Conservation (phyloP, 2,329 filamentous ascomycete species). For the Claviceps digitariae region DNA sequence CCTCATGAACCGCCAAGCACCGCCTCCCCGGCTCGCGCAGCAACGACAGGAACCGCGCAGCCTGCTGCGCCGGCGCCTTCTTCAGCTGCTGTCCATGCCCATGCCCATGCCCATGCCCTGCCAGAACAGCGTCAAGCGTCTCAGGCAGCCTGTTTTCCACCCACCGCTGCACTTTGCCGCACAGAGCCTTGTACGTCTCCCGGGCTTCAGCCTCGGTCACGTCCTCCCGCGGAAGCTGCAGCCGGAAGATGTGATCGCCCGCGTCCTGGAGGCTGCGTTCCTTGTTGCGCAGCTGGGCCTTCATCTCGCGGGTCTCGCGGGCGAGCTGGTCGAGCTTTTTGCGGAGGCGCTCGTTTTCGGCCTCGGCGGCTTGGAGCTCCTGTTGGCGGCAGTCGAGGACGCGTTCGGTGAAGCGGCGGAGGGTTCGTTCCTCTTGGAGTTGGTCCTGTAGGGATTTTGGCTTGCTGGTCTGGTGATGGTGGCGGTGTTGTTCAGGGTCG, state of each 20-base stretch:
- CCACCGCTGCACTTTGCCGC: slow-evolving; percentile 22
- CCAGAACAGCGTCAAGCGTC: slow-evolving; percentile 19
- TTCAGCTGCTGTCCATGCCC: slow-evolving; percentile 3
- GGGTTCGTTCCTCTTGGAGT: slow-evolving; percentile 17
- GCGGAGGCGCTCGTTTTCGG: slow-evolving; percentile 15
- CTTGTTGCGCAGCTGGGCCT: slow-evolving; percentile 15
- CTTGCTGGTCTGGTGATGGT: not conserved
- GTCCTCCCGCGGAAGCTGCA: slow-evolving; percentile 20
- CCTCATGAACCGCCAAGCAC: slow-evolving; percentile 16
- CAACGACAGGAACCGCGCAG: slow-evolving; percentile 19
- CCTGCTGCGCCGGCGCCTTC: slow-evolving; percentile 14
- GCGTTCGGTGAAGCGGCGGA: slow-evolving; percentile 22
- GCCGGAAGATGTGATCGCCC: slow-evolving; percentile 19
- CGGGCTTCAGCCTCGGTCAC: slow-evolving; percentile 23
- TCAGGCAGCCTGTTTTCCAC: slow-evolving; percentile 20
- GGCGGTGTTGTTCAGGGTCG: no score
- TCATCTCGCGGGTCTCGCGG: slow-evolving; percentile 17
- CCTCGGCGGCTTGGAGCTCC: slow-evolving; percentile 20
- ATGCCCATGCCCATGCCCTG: slow-evolving; percentile 8
- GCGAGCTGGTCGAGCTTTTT: slow-evolving; percentile 17
- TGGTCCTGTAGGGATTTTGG: slow-evolving; percentile 12
- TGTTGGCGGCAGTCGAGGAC: slow-evolving; percentile 23
- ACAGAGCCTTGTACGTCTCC: slow-evolving; percentile 20
- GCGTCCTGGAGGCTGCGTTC: slow-evolving; percentile 17
- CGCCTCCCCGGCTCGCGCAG: slow-evolving; percentile 22